These are phyloP conservation scores for Flaveria linearis DNA, from an alignment of 129 eudicot species.

Conservation along the genomic window DNA sequence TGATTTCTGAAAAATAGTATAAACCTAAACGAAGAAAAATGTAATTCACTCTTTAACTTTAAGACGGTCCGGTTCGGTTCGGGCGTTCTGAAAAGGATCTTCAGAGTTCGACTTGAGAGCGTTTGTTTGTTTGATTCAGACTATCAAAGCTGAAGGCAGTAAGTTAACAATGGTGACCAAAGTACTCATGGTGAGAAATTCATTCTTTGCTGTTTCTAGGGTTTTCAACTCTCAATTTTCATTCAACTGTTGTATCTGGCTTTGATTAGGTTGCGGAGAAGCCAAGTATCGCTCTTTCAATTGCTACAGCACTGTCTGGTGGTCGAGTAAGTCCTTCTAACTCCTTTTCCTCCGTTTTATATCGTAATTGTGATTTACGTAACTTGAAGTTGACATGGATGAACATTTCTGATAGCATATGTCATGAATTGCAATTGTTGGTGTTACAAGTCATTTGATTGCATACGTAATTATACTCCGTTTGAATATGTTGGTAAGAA, in stretches of 20 bases:
- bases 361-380: neutral
- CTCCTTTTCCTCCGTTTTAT: neutral
- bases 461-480: slow-evolving; percentile 17
- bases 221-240: neutral
- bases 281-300: slow-evolving; percentile 86
- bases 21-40: too few species aligned
- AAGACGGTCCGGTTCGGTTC: neutral
- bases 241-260: neutral
- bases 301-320: slow-evolving; percentile 81
- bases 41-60: too few species aligned
- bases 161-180: slow-evolving; percentile 59
- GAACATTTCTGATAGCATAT: neutral
- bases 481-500: neutral
- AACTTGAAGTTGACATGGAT: slow-evolving; percentile 9
- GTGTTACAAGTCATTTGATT: neutral
- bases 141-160: neutral
- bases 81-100: neutral
- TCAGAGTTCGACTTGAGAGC: neutral
- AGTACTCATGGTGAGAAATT: slow-evolving; percentile 75
- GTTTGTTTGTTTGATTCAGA: slow-evolving; percentile 11
- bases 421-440: neutral
- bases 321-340: slow-evolving; percentile 56
- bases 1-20: too few species aligned
- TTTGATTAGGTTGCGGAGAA: slow-evolving; percentile 83
- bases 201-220: neutral